Evolutionary conservation across 306 rosid genomes (phyloP).

Genomic region (Ormosia emarginata): DNA sequence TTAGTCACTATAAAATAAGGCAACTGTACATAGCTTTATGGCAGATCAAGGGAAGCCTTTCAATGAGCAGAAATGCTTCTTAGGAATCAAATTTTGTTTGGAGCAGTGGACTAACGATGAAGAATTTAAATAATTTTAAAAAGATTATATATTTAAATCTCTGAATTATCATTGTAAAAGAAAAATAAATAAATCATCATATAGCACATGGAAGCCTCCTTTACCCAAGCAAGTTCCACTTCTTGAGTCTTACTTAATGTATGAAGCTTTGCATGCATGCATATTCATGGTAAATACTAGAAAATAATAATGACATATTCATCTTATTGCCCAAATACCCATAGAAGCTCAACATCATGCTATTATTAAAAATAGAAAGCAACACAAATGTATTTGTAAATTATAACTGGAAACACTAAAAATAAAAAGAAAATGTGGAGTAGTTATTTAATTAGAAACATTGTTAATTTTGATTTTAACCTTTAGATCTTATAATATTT

Average conservation of each 20-base stretch:
- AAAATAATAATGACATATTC: background rate
- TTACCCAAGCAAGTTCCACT: background rate
- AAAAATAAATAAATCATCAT: too few relatives aligned
- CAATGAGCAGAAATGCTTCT: background rate
- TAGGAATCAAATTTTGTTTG: too few relatives aligned
- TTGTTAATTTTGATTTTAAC: too few relatives aligned
- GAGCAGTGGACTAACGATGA: background rate
- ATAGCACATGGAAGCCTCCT: background rate
- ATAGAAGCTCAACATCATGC: background rate
- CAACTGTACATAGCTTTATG: background rate
- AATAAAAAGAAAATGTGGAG: background rate
- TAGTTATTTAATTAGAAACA: too few relatives aligned
- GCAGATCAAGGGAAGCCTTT: background rate
- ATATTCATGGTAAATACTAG: background rate
- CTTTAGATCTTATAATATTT: too few relatives aligned
- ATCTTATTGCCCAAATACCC: background rate
- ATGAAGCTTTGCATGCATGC: background rate
- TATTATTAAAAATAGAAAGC: background rate
- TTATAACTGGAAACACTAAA: too few relatives aligned
- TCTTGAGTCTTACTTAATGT: background rate
- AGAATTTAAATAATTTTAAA: background rate
- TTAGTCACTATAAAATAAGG: background rate
- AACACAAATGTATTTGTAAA: too few relatives aligned
- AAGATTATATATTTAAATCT: background rate
- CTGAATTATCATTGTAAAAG: too few relatives aligned